A percentile compares a stretch with the other conserved stretches of the same genome.
Conservation (phyloP, 1,284 basidiomycete genomes). For the Laetiporus sulphureus region DNA sequence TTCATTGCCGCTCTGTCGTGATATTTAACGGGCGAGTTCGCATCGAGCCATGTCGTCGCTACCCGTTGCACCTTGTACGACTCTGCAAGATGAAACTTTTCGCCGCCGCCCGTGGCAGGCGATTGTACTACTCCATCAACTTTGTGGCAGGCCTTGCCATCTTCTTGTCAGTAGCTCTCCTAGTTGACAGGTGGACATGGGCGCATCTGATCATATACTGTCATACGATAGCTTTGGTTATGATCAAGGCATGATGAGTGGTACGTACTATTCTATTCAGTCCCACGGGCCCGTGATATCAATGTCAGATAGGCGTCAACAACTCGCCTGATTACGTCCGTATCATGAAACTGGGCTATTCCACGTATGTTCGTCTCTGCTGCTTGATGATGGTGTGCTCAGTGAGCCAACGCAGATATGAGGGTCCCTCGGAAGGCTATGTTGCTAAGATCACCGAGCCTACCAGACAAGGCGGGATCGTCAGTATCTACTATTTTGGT, state of each 20-base stretch:
- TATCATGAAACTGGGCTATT: constrained; percentile 36
- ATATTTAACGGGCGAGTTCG: not conserved
- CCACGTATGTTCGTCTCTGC: constrained; percentile 22
- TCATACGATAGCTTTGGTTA: constrained; percentile 41
- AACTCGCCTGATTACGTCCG: constrained; percentile 41
- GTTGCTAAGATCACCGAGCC: constrained; percentile 43
- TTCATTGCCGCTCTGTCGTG: not conserved
- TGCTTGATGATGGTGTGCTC: constrained; percentile 7
- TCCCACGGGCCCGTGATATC: too few relatives aligned
- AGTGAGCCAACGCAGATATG: constrained; percentile 22
- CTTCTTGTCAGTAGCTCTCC: constrained; percentile 34
- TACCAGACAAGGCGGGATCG: constrained; percentile 45
- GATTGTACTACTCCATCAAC: constrained; percentile 28
- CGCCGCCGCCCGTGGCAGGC: constrained; percentile 18
- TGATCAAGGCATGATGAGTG: constrained; percentile 53
- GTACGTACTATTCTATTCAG: constrained; percentile 8
- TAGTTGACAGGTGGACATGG: not conserved
- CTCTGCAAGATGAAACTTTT: constrained; percentile 13
- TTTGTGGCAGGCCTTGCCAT: constrained; percentile 39
- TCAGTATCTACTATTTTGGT: constrained; percentile 44
- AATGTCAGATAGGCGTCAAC: constrained; percentile 42
- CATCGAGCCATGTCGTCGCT: not conserved
- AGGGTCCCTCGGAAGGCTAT: constrained; percentile 37
- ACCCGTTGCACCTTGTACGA: not conserved
- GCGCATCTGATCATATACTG: not conserved